Evolutionary conservation across 345 rosid species (phyloP), one percentile per base, ranked within the genome.

Genomic region (Eucalyptus guilfoylei): DNA sequence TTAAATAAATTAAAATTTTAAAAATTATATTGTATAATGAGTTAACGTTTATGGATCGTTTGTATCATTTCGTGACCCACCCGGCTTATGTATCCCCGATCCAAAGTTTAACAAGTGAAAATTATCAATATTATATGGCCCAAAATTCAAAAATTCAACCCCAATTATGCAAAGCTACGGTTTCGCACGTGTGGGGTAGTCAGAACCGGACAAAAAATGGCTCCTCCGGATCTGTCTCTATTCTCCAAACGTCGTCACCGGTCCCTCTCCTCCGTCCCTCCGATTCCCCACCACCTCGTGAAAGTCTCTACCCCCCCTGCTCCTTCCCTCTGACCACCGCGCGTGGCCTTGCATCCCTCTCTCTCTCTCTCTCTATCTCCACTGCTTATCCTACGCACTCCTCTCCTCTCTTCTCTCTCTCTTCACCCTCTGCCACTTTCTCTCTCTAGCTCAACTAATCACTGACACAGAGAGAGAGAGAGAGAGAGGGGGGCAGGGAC

Each of bases 21-120:
- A 28, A 0, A 0, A 60, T 28, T 4, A 12, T 0, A 60, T 28
- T 60, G 0, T 28, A 60, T 28, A 26, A 12, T 0, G 4, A 60
- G 15, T 28, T 4, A 6, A 60, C 1, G 6, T 28, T 60, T 10
- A 60, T 1, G 7, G 0, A 58, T 58, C 13, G 5, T 0, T 50
- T 7, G 6, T 49, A 6, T 49, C 19, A 15, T 49, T 24, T 24
- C 1, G 62, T 6, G 62, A 55, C 30, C 24, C 26, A 8, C 26
- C 26, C 9, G 11, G 58, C 58, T 52, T 21, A 52, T 21, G 58
- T 52, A 52, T 21, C 26, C 26, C 21, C 26, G 11, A 21, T 52
- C 26, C 5, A 52, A 1, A 8, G 5, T 52, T 52, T 52, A 52
- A 52, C 4, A 21, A 52, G 58, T 52, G 58, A 52, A 52, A 52